Evolutionary conservation across 1,139 yeast genomes (phyloP).

Genomic region (Meyerozyma carpophila): DNA sequence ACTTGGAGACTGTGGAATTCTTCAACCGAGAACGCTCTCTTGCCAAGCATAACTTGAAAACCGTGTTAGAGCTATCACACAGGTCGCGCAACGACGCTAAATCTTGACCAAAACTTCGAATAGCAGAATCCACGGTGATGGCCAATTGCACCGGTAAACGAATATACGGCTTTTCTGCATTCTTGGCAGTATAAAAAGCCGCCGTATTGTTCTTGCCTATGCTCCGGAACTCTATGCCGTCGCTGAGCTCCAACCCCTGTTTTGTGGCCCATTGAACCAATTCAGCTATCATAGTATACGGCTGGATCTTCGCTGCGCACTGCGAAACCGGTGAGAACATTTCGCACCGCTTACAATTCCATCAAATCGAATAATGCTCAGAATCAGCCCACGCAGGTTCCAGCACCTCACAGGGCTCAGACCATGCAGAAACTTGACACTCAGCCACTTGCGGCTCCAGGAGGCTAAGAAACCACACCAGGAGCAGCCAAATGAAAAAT

Average conservation of each 20-base stretch:
- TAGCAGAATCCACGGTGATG: slow-evolving; percentile 41
- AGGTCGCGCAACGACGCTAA: slow-evolving; percentile 11
- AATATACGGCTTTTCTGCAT: slow-evolving; percentile 12
- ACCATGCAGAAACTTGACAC: background rate
- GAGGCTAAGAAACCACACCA: background rate
- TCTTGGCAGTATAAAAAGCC: slow-evolving; percentile 4
- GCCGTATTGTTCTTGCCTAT: slow-evolving; percentile 6
- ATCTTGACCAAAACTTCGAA: slow-evolving; percentile 22
- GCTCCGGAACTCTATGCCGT: slow-evolving; percentile 4
- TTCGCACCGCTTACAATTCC: background rate
- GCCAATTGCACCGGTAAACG: slow-evolving; percentile 34
- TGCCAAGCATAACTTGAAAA: slow-evolving; percentile 46
- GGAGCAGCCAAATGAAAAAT: background rate
- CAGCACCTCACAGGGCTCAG: background rate
- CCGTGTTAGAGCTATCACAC: slow-evolving; percentile 32
- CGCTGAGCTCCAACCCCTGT: background rate
- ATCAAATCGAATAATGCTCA: background rate
- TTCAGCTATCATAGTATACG: background rate
- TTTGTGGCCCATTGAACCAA: background rate
- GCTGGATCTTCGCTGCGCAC: too few species aligned
- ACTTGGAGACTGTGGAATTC: slow-evolving; percentile 37
- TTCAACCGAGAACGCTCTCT: slow-evolving; percentile 18
- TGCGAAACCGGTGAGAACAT: background rate
- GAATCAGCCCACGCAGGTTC: background rate
- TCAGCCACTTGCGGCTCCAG: background rate